Percentiles rank a stretch among this genome's conserved stretches.
These are phyloP conservation scores for Rubia peregrina DNA, from an alignment of 305 asterid genomes.

Conservation along the genomic window DNA sequence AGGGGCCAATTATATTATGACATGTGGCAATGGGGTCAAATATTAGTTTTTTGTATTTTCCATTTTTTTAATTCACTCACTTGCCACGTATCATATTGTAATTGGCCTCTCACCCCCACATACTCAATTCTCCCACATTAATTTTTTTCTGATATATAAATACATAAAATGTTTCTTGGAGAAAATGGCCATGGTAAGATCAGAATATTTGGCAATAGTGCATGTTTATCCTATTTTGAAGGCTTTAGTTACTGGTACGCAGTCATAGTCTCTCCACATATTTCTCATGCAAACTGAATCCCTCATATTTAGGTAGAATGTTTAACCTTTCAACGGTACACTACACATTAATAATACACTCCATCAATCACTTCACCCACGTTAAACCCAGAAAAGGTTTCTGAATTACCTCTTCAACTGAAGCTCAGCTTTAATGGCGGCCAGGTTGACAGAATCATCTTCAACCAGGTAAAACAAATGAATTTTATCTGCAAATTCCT, in stretches of 20 bases:
- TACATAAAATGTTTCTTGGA: too few species aligned
- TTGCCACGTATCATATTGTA: too few species aligned
- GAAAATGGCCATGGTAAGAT: too few species aligned
- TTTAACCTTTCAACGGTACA: neutral
- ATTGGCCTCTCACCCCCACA: too few species aligned
- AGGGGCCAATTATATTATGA: too few species aligned
- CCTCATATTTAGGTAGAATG: slow-evolving; percentile 5
- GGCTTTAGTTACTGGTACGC: neutral
- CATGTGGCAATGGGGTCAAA: too few species aligned
- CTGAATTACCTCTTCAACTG: neutral
- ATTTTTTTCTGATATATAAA: too few species aligned
- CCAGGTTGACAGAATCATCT: slow-evolving; percentile 24
- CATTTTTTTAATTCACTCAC: too few species aligned
- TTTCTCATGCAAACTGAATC: neutral
- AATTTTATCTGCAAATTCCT: neutral
- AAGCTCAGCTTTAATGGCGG: slow-evolving; percentile 27
- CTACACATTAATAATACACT: neutral
- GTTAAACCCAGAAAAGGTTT: neutral
- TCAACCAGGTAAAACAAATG: slow-evolving; percentile 31
- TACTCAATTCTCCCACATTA: too few species aligned
- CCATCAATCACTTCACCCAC: neutral
- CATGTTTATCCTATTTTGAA: neutral
- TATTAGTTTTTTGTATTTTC: too few species aligned
- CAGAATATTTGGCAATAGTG: neutral
- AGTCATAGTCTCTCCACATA: neutral